Evolutionary conservation across 202 grass and related monocot genomes (phyloP), one percentile per base, ranked within the genome.

Genomic region (Digitaria exilis): DNA sequence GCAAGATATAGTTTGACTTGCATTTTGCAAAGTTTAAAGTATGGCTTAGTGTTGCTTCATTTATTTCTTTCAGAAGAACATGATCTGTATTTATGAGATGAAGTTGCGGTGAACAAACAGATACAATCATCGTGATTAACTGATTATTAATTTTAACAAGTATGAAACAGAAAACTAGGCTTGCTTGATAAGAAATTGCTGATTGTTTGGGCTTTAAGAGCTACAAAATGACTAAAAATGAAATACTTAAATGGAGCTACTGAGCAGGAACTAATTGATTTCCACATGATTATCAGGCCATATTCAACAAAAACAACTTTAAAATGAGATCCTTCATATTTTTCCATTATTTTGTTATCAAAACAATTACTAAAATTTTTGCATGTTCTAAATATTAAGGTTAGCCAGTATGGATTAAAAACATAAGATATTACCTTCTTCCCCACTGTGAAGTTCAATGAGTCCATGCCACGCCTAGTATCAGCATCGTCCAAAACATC

Each of bases 401-500:
- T 75, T 64, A 52, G 56, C 13, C 32, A n/a, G n/a, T n/a, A n/a
- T n/a, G n/a, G n/a, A 62, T 39, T 39, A 5, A 71, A 57, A 62
- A 35, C 34, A 77, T n/a, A 77, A 41, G 59, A 5, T 6, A 37
- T 61, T 73, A 90, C 91, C 88, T 90, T 93, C 24, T 88, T 88
- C 19, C 91, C 91, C 74, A 86, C 58, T 25, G 48, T 80, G 50
- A 81, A 88, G 70, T 93, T 93, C 75, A 93, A 52, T 26, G 91
- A 93, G 17, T 73, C 41, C 79, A 90, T 83, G 61, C 91, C 91
- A 71, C 88, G 88, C 43, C 87, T 90, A 30, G 91, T 90, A 76
- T 90, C 69, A 75, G 87, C 91, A 83, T 69, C 56, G 71, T 93
- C 91, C 75, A 93, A 71, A 67, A 93, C 88, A 68, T 93, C 91